Conservation (phyloP, 768 basidiomycete species). For the Boletus bicolor region DNA sequence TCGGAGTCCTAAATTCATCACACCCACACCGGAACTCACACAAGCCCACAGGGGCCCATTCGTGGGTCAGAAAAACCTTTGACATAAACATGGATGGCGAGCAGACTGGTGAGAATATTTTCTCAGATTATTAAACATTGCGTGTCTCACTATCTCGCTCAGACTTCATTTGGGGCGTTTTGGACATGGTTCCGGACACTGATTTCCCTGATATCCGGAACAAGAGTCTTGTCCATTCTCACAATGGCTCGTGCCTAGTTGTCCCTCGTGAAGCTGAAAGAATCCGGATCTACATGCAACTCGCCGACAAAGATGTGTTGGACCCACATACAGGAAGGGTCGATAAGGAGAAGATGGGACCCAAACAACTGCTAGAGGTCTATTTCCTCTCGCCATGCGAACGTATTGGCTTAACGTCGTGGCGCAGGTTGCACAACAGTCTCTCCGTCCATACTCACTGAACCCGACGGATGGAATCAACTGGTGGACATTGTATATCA, state of each 20-base stretch:
- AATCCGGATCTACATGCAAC: constrained; percentile 52
- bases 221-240: constrained; percentile 47
- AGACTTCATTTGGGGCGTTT: constrained; percentile 45
- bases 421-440: constrained; percentile 37
- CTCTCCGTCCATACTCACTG: constrained; percentile 40
- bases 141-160: background rate
- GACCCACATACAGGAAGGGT: constrained; percentile 39
- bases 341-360: constrained; percentile 37
- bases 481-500: constrained; percentile 53
- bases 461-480: constrained; percentile 32
- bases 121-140: background rate
- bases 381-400: background rate
- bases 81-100: constrained; percentile 75
- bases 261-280: constrained; percentile 50
- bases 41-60: constrained; percentile 60
- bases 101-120: constrained; percentile 40
- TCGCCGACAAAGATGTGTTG: constrained; percentile 38
- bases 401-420: background rate
- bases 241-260: constrained; percentile 47
- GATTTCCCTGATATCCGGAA: constrained; percentile 56
- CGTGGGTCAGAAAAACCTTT: constrained; percentile 72
- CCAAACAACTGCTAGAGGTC: constrained; percentile 41
- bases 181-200: constrained; percentile 46
- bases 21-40: background rate
- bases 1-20: constrained; percentile 9